A percentile compares a stretch with the other conserved stretches of the same genome.
These are phyloP conservation scores for Ophiostoma fasciatum DNA, from an alignment of 2,329 filamentous ascomycete genomes.

Conservation along the genomic window DNA sequence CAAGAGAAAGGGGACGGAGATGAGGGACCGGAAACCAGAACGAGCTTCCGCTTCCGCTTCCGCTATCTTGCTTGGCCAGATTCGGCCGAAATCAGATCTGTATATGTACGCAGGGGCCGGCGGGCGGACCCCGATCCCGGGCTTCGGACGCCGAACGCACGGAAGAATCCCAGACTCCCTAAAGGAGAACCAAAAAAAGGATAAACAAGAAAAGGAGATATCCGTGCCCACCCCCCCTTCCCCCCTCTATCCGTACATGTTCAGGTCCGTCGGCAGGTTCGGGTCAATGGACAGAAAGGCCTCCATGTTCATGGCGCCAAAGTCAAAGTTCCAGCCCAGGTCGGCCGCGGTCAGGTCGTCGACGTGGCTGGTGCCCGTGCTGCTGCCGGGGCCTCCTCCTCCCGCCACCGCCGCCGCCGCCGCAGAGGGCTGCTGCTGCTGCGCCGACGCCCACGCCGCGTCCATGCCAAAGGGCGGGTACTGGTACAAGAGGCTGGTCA, in stretches of 20 bases:
- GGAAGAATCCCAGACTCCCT: not conserved
- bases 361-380: not conserved
- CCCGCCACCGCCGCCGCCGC: not conserved
- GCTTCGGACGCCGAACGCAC: not conserved
- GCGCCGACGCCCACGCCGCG: not conserved
- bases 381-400: not conserved
- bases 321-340: conserved; percentile 11
- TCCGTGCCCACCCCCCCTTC: no score
- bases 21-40: no score
- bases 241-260: not conserved
- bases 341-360: conserved; percentile 10
- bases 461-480: conserved; percentile 6
- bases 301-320: conserved; percentile 12
- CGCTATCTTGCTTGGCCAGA: no score
- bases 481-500: conserved; percentile 3
- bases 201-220: no score
- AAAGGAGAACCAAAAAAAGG: no score
- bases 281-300: conserved; percentile 11
- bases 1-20: no score
- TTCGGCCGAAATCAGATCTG: no score
- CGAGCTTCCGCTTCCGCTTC: no score
- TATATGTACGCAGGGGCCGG: no score
- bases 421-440: not conserved
- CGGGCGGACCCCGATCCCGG: no score
- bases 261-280: conserved; percentile 5